phyloP scores from a whole-genome alignment of 1,139 yeast species.

The Dujonia santamariae region DNA sequence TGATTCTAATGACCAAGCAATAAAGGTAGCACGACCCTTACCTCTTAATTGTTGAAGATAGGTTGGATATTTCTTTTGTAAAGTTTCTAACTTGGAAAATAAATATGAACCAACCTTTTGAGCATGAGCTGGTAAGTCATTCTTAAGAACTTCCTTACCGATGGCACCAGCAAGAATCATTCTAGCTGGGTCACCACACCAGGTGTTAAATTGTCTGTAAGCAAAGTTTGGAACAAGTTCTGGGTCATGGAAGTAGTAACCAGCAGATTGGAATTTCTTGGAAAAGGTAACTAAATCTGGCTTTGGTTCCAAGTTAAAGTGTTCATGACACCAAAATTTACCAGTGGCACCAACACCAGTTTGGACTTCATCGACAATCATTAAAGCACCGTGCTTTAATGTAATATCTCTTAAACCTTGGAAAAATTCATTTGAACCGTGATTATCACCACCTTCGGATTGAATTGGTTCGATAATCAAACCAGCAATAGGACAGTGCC shows the following conservation, averaged over 20 bases:
- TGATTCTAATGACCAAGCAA: constrained; percentile 69
- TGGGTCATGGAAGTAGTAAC: constrained; percentile 72
- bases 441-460: constrained; percentile 88
- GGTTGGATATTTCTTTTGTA: constrained; percentile 52
- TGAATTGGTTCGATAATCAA: constrained; percentile 78
- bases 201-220: constrained; percentile 84
- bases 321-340: constrained; percentile 83
- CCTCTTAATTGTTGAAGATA: constrained; percentile 64
- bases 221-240: constrained; percentile 68
- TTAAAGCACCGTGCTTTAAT: constrained; percentile 59
- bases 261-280: constrained; percentile 84
- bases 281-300: constrained; percentile 84
- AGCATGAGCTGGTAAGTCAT: constrained; percentile 56
- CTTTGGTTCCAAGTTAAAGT: constrained; percentile 66
- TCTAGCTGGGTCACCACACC: constrained; percentile 90
- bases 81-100: constrained; percentile 46
- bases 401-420: constrained; percentile 75
- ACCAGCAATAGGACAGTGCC: constrained; percentile 72
- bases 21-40: constrained; percentile 69
- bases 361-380: constrained; percentile 83
- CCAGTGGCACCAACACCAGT: constrained; percentile 90
- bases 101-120: constrained; percentile 63
- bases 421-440: constrained; percentile 71
- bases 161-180: constrained; percentile 71
- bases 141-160: constrained; percentile 57